Evolutionary conservation across 73 alveolate species (phyloP).

Genomic region (Symbiodinium natans): DNA sequence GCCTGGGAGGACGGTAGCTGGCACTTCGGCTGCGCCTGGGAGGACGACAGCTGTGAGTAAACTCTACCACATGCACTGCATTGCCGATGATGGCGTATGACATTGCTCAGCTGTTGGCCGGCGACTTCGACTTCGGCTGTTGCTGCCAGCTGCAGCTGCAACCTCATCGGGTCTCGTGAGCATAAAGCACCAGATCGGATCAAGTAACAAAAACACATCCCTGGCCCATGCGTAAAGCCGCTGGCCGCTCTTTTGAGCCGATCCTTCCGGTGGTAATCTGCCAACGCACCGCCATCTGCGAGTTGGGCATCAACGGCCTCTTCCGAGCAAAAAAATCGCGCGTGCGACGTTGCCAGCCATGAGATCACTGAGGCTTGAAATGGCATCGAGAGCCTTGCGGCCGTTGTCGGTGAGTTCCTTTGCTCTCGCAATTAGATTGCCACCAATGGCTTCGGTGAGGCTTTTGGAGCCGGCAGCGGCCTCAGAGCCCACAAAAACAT

Average conservation of each 20-base stretch:
- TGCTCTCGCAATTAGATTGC: constrained; percentile 39
- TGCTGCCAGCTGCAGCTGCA: constrained; percentile 51
- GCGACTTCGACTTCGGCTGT: constrained; percentile 88
- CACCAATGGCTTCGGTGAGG: constrained; percentile 50
- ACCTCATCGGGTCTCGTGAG: neutral
- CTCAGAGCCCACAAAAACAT: neutral
- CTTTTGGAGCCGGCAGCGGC: constrained; percentile 1
- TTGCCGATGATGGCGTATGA: too few species aligned
- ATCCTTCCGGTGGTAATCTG: constrained; percentile 40
- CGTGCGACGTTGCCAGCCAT: too few species aligned
- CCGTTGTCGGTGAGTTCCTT: constrained; percentile 77
- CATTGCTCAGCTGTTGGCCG: neutral
- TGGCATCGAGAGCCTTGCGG: constrained; percentile 77
- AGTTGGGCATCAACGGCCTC: constrained; percentile 69
- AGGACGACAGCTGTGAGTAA: too few species aligned
- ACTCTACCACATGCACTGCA: too few species aligned
- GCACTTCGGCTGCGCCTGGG: constrained; percentile 41
- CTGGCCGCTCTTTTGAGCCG: constrained; percentile 61
- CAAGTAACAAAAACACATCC: too few species aligned
- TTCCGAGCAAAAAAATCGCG: too few species aligned
- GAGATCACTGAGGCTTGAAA: too few species aligned
- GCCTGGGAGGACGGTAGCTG: constrained; percentile 59
- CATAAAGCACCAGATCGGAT: neutral
- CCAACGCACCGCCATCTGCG: constrained; percentile 30
- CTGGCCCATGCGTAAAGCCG: too few species aligned